A percentile compares a stretch with the other conserved stretches of the same genome.
Evolutionary conservation across 2,329 filamentous ascomycete genomes (phyloP).

Genomic region (Aspergillus texensis): DNA sequence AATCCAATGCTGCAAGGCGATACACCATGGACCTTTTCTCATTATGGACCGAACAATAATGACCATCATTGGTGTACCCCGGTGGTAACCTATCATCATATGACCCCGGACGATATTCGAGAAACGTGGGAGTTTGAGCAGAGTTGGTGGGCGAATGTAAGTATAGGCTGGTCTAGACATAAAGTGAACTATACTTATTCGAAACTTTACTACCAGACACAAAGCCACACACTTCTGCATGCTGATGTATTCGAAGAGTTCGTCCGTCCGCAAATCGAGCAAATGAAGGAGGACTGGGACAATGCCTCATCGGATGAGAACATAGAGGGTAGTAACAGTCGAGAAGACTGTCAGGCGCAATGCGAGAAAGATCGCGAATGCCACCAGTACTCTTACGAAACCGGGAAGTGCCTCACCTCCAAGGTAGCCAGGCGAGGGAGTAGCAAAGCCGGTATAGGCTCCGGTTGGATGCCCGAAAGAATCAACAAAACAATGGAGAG

Average conservation of each 20-base stretch:
- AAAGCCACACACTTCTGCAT: neutral
- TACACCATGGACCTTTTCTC: neutral
- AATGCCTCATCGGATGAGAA: neutral
- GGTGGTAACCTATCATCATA: neutral
- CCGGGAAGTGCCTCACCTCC: neutral
- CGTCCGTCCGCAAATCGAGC: neutral
- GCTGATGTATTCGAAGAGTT: constrained; percentile 1
- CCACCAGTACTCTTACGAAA: constrained; percentile 3
- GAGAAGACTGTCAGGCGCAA: neutral
- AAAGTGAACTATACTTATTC: neutral
- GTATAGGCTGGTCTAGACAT: neutral
- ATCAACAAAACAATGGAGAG: neutral
- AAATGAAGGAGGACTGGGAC: neutral
- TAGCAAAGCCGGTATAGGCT: neutral
- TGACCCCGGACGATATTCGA: neutral
- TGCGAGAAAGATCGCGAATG: neutral
- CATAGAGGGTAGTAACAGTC: neutral
- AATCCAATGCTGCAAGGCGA: neutral
- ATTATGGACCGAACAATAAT: neutral
- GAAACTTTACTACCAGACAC: neutral
- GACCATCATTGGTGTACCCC: neutral
- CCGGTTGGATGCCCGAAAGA: neutral
- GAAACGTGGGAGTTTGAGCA: neutral
- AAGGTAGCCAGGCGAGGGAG: neutral
- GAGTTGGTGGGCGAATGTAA: neutral